Conservation (phyloP, 2,329 filamentous ascomycete genomes). For the Colletotrichum sp. region DNA sequence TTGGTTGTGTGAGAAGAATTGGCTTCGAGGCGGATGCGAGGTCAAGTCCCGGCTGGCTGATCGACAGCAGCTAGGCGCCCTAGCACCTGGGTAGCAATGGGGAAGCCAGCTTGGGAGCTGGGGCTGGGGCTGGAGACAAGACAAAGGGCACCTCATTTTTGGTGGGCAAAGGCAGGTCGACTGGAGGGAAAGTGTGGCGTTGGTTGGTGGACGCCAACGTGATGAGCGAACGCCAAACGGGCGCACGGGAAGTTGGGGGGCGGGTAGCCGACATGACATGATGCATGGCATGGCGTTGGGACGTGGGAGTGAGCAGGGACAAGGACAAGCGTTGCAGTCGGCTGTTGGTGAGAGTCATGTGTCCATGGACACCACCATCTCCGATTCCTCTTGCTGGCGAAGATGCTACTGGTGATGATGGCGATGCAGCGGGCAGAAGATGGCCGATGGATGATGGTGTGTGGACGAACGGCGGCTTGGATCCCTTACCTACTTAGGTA, state of each 20-base stretch:
- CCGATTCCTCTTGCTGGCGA: neutral
- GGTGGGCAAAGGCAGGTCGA: neutral
- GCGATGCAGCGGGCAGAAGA: neutral
- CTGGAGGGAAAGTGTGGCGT: conserved; percentile 1
- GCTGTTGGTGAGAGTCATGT: conserved; percentile 1
- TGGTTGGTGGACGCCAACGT: conserved; percentile 8
- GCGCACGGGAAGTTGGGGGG: conserved; percentile 13
- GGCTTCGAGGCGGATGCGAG: neutral
- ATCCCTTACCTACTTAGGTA: neutral
- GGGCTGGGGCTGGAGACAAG: neutral
- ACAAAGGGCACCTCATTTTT: neutral
- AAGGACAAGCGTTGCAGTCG: neutral
- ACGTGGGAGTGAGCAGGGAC: neutral
- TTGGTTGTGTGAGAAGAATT: neutral
- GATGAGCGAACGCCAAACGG: conserved; percentile 6
- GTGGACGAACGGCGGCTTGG: neutral
- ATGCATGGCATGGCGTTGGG: neutral
- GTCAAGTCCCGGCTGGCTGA: neutral
- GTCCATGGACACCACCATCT: neutral
- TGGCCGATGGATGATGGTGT: neutral
- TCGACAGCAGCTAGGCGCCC: neutral
- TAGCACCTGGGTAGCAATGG: neutral
- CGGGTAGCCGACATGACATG: conserved; percentile 6
- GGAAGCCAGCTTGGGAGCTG: neutral
- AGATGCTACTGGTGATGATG: neutral